phyloP scores from a whole-genome alignment of 2,329 filamentous ascomycete species.

The Trichoderma sp. region DNA sequence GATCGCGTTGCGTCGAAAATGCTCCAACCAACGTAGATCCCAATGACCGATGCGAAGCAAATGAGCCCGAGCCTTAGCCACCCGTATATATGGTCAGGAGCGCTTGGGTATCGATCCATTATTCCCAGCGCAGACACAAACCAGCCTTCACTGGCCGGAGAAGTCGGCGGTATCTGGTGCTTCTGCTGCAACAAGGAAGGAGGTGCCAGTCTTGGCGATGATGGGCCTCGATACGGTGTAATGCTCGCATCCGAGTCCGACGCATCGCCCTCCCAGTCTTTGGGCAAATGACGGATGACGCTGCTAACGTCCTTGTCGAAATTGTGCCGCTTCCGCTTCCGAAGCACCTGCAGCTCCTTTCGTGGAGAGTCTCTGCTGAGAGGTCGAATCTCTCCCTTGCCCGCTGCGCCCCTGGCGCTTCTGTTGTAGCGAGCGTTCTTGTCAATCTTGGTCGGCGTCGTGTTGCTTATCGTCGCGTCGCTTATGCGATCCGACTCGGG shows the following conservation, averaged over 20 bases:
- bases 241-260: slow-evolving; percentile 46
- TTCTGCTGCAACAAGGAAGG: slow-evolving; percentile 27
- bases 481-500: slow-evolving; percentile 49
- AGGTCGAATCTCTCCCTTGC: slow-evolving; percentile 62
- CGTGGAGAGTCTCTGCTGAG: slow-evolving; percentile 38
- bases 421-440: slow-evolving; percentile 46
- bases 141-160: slow-evolving; percentile 15
- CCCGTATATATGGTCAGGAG: slow-evolving; percentile 56
- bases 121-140: slow-evolving; percentile 48
- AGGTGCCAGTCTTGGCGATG: background rate
- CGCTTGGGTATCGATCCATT: slow-evolving; percentile 55
- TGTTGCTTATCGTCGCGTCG: slow-evolving; percentile 41
- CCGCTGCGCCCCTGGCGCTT: slow-evolving; percentile 44
- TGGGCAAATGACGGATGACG: slow-evolving; percentile 42
- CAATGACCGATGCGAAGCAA: slow-evolving; percentile 52
- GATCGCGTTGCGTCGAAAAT: slow-evolving; percentile 67
- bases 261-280: slow-evolving; percentile 45
- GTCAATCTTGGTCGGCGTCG: slow-evolving; percentile 47
- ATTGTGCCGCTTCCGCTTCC: slow-evolving; percentile 53
- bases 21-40: slow-evolving; percentile 65
- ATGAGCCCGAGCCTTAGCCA: slow-evolving; percentile 64
- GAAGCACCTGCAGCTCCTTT: slow-evolving; percentile 33
- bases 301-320: slow-evolving; percentile 52
- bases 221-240: slow-evolving; percentile 6
- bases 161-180: slow-evolving; percentile 18